Evolutionary conservation across 2,329 filamentous ascomycete genomes (phyloP), one percentile per base, ranked within the genome.

Genomic region (Plenodomus tracheiphilus): DNA sequence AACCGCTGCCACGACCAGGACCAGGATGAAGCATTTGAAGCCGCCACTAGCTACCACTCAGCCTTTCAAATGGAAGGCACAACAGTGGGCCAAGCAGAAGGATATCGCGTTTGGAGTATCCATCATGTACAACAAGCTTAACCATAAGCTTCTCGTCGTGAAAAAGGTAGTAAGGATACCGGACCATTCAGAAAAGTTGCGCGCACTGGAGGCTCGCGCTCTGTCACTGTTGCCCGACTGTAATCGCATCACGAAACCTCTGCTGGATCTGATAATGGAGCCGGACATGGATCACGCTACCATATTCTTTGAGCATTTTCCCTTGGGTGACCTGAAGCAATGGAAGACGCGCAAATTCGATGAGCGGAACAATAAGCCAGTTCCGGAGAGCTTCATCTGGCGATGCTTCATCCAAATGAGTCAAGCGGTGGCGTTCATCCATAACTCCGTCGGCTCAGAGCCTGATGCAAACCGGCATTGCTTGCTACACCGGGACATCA

Each of bases 331-430:
- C 36, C 18, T 68, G 16, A 9, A n/a, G 4, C 20, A 50, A 4
- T 66, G 63, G 63, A 60, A 56, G 37, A 10, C 44, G 2, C 32
- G 22, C 9, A n/a, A 51, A 2, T 65, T 61, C 39, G 49, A 57
- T 21, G 28, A 21, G 9, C 47, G 42, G 21, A 51, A 58, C 28
- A 13, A 25, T 17, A 63, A 62, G 34, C 52, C 53, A 6, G 53
- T 69, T 4, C 59, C 64, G 5, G 66, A 69, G 41, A 53, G 49
- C 13, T 55, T 49, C 37, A 62, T 69, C 16, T 68, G 65, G 65
- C 54, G 64, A 1, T 60, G 62, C 36, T 62, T 68, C 19, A 37
- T 65, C 15, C 63, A 68, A 35, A 65, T 68, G 46, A 41, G 49
- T 9, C 64, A 70, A 42, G 64, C 62, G 10, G 45, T 69, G 17